Conservation (phyloP, 495 filamentous ascomycete genomes). For the Bathelium albidoporum region DNA sequence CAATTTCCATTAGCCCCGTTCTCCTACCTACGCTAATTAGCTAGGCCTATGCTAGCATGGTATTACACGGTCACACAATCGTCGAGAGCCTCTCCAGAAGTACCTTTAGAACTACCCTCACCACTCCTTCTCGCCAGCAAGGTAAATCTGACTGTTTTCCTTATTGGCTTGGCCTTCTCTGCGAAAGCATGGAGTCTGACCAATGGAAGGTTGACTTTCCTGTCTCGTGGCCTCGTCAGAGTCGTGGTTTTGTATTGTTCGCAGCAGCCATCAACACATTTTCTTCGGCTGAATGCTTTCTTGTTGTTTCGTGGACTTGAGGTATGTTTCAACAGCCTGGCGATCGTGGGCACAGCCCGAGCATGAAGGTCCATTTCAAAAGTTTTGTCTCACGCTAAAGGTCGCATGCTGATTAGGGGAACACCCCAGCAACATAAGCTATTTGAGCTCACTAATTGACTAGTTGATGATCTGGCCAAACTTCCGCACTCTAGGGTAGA, state of each 20-base stretch:
- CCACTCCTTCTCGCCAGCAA: background rate
- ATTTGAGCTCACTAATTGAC: too few species aligned
- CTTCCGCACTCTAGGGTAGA: too few species aligned
- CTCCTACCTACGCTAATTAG: too few species aligned
- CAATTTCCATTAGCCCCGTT: too few species aligned
- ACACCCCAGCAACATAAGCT: too few species aligned
- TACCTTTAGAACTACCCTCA: background rate
- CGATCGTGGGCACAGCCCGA: background rate
- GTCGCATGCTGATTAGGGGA: too few species aligned
- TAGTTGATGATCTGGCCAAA: too few species aligned
- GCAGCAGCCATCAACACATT: background rate
- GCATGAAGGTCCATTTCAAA: too few species aligned
- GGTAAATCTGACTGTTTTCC: background rate
- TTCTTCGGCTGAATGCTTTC: background rate
- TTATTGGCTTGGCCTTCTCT: background rate
- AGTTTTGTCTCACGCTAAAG: too few species aligned
- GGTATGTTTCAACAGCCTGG: background rate
- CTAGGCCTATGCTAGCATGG: too few species aligned
- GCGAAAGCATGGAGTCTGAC: background rate
- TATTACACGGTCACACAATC: too few species aligned
- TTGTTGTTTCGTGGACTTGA: background rate
- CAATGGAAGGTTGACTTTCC: background rate
- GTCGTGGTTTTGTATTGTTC: background rate
- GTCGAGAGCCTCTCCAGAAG: background rate
- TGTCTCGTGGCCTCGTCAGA: background rate